Evolutionary conservation across 495 filamentous ascomycete genomes (phyloP).

Genomic region (Neurospora africana): DNA sequence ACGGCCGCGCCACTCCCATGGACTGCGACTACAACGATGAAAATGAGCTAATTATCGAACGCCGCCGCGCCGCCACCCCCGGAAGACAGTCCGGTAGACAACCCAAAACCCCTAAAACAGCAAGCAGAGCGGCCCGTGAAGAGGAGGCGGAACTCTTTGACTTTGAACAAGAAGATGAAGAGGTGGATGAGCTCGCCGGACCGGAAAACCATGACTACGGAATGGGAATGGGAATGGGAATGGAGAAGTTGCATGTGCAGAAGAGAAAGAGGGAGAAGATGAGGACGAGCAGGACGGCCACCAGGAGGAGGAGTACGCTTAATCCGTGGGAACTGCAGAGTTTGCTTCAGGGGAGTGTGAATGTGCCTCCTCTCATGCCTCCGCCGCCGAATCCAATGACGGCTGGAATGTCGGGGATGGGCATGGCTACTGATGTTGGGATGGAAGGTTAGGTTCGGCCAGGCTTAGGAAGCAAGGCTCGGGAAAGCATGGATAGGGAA

Average conservation of each 20-base stretch:
- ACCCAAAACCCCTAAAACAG: background rate
- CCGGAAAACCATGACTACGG: background rate
- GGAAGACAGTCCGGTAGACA: background rate
- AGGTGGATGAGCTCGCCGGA: slow-evolving; percentile 16
- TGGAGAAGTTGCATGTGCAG: slow-evolving; percentile 23
- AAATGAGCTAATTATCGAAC: slow-evolving; percentile 4
- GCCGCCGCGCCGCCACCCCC: background rate
- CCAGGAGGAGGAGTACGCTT: slow-evolving; percentile 57
- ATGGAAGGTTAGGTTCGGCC: background rate
- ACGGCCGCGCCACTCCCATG: slow-evolving; percentile 2
- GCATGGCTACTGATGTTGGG: background rate
- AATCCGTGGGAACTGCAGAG: slow-evolving; percentile 61
- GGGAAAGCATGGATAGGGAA: background rate
- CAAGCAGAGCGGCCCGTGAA: background rate
- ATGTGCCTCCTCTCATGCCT: background rate
- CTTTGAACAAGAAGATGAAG: slow-evolving; percentile 6
- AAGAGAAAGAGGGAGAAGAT: slow-evolving; percentile 26
- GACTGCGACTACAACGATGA: slow-evolving; percentile 1
- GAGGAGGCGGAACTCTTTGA: background rate
- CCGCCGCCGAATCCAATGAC: background rate
- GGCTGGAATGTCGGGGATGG: background rate
- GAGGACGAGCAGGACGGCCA: slow-evolving; percentile 34
- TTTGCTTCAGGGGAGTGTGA: slow-evolving; percentile 15
- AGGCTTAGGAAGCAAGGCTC: background rate
- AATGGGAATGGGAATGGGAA: background rate